Evolutionary conservation across 1,284 basidiomycete genomes (phyloP).

Genomic region (Agaricales sp.): DNA sequence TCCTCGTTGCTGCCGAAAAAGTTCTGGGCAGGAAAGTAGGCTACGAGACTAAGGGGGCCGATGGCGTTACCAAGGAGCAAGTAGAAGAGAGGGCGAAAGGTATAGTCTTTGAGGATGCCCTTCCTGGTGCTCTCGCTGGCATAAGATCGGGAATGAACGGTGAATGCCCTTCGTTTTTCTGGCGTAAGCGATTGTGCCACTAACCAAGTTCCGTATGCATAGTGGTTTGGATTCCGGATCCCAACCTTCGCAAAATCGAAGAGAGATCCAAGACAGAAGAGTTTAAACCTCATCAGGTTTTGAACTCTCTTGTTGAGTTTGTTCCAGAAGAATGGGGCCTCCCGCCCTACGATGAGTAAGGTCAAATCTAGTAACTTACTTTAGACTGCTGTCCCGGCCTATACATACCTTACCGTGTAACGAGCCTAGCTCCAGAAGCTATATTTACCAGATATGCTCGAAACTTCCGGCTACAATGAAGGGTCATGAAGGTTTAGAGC

Average conservation of each 20-base stretch:
- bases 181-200: not conserved
- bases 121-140: constrained; percentile 64
- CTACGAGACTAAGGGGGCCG: constrained; percentile 23
- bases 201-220: constrained; percentile 2
- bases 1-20: constrained; percentile 53
- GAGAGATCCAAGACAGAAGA: constrained; percentile 37
- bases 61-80: constrained; percentile 30
- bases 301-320: constrained; percentile 56
- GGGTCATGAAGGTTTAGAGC: no score
- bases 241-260: constrained; percentile 43
- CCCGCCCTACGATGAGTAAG: constrained; percentile 41
- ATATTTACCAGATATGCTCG: no score
- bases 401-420: no score
- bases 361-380: no score
- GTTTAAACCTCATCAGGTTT: constrained; percentile 41
- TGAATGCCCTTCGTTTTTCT: constrained; percentile 24
- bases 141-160: constrained; percentile 75
- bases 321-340: constrained; percentile 68
- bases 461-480: no score
- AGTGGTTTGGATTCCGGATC: constrained; percentile 76
- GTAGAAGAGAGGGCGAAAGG: constrained; percentile 42
- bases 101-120: constrained; percentile 68
- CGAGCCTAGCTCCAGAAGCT: no score
- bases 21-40: constrained; percentile 40
- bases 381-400: no score